These are phyloP conservation scores for Fraxinus ornus DNA, from an alignment of 305 asterid genomes.

Conservation along the genomic window DNA sequence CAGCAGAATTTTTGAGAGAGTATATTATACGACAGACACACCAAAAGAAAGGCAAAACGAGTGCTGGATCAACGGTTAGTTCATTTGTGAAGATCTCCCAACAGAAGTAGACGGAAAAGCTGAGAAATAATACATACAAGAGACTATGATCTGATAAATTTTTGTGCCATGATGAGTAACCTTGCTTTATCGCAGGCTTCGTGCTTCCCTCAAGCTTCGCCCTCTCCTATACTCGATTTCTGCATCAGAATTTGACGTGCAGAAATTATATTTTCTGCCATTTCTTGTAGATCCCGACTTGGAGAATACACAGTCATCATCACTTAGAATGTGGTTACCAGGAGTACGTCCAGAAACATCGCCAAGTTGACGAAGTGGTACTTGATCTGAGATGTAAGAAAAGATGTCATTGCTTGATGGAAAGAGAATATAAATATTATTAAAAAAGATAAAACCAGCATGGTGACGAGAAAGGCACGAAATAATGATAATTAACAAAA, in stretches of 20 bases:
- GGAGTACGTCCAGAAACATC: conserved; percentile 30
- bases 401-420: conserved; percentile 1
- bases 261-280: conserved; percentile 47
- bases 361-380: conserved; percentile 28
- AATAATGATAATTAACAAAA: neutral
- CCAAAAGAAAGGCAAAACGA: neutral
- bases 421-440: no score
- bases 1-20: neutral
- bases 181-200: conserved; percentile 34
- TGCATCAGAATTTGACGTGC: conserved; percentile 69
- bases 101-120: neutral
- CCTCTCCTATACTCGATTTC: conserved; percentile 76
- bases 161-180: conserved; percentile 38
- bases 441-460: neutral
- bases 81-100: conserved; percentile 36
- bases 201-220: conserved; percentile 75
- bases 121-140: conserved; percentile 26
- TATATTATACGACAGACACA: neutral
- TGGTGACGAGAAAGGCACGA: neutral
- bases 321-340: conserved; percentile 39
- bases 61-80: conserved; percentile 32
- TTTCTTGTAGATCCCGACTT: conserved; percentile 44
- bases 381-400: conserved; percentile 36
- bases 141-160: conserved; percentile 14
- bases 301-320: conserved; percentile 53